Conservation (phyloP, 1,284 basidiomycete genomes). For the Cystobasidium slooffiae region DNA sequence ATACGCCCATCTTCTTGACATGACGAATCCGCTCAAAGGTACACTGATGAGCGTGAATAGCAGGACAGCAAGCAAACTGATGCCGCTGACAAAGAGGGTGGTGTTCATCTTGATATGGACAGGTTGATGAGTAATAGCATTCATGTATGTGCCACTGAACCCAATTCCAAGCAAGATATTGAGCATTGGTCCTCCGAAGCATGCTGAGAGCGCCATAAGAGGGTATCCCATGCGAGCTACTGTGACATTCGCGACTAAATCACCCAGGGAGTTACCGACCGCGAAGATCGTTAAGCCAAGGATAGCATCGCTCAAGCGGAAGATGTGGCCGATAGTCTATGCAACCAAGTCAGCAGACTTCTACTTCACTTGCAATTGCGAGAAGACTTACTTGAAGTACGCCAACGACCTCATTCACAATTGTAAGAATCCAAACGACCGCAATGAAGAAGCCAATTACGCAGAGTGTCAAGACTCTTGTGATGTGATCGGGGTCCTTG, state of each 20-base stretch:
- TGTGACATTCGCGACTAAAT: conserved; percentile 94
- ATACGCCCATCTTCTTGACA: conserved; percentile 78
- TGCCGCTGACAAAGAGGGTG: conserved; percentile 79
- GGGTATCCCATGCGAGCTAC: conserved; percentile 64
- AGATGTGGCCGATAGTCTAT: conserved; percentile 89
- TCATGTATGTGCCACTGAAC: conserved; percentile 75
- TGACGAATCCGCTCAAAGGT: conserved; percentile 78
- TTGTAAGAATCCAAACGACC: conserved; percentile 93
- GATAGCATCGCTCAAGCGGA: conserved; percentile 95
- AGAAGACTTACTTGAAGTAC: conserved; percentile 72
- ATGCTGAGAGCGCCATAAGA: conserved; percentile 85
- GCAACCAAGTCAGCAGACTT: too few relatives aligned
- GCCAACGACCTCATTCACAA: conserved; percentile 89
- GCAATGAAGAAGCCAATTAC: conserved; percentile 85
- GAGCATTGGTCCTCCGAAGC: conserved; percentile 93
- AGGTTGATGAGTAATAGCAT: conserved; percentile 64
- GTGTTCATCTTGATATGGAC: conserved; percentile 76
- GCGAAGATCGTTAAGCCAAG: conserved; percentile 96
- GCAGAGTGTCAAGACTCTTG: conserved; percentile 73
- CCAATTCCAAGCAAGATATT: conserved; percentile 92
- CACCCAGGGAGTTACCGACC: conserved; percentile 91
- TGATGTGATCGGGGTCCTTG: conserved; percentile 65
- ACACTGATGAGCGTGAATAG: conserved; percentile 79
- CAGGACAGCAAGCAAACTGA: conserved; percentile 76
- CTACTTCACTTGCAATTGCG: too few relatives aligned